Evolutionary conservation across 441 rosid species (phyloP).

Genomic region (Omphalea diandra): DNA sequence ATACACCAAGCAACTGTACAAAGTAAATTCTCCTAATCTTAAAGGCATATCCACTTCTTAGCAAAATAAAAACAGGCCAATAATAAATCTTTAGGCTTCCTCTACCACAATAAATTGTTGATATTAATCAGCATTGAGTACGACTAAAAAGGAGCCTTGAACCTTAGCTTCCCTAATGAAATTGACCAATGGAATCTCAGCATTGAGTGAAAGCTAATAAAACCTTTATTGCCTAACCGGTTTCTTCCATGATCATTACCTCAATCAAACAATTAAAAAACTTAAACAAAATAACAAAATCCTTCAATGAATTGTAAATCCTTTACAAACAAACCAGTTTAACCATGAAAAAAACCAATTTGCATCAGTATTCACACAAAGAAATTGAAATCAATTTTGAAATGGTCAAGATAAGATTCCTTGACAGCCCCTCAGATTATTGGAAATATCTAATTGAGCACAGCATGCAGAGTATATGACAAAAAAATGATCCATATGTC

Average conservation of each 20-base stretch:
- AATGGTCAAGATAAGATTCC: not conserved
- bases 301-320: not conserved
- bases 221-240: not conserved
- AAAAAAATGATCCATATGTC: not conserved
- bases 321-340: not conserved
- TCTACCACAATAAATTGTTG: not conserved
- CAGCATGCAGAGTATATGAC: not conserved
- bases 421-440: not conserved
- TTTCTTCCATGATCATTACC: not conserved
- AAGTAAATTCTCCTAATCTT: not conserved
- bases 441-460: not conserved
- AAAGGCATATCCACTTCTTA: not conserved
- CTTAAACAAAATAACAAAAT: not conserved
- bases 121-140: not conserved
- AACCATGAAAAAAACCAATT: not conserved
- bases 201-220: not conserved
- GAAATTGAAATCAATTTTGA: not conserved
- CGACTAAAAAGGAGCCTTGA: not conserved
- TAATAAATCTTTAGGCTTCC: not conserved
- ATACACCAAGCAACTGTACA: not conserved
- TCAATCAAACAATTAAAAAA: not conserved
- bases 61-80: not conserved
- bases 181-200: not conserved
- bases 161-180: not conserved
- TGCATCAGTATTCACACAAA: not conserved